These are phyloP conservation scores for Tricholoma terreum DNA, from an alignment of 768 basidiomycete species.

Conservation along the genomic window DNA sequence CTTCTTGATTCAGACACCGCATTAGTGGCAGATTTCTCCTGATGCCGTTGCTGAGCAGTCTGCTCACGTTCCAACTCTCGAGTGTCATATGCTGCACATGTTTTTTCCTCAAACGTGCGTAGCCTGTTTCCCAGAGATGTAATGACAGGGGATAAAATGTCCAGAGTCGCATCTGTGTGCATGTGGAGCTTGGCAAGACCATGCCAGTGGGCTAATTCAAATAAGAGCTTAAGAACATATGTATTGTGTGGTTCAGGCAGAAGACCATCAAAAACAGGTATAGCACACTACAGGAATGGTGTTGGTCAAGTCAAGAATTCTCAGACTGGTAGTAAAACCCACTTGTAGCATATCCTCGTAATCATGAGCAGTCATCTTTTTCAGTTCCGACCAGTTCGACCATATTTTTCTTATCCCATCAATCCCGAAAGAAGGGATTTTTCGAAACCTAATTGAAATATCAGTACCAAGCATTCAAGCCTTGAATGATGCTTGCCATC, in stretches of 20 bases:
- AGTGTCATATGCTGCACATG: constrained; percentile 2
- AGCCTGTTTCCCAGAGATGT: neutral
- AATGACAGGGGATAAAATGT: neutral
- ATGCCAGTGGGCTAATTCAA: constrained; percentile 4
- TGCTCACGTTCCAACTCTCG: neutral
- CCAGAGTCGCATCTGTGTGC: constrained; percentile 1
- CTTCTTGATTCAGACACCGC: too few species aligned
- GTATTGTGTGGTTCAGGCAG: neutral
- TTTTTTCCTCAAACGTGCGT: constrained; percentile 1
- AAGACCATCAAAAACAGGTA: constrained; percentile 5
- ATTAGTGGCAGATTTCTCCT: neutral
- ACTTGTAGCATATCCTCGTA: constrained; percentile 9
- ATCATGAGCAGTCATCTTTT: constrained; percentile 1
- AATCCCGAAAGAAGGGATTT: constrained; percentile 4
- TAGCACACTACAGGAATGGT: neutral
- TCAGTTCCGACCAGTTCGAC: neutral
- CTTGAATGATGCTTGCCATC: constrained; percentile 12
- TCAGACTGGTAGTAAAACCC: neutral
- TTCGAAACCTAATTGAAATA: constrained; percentile 2
- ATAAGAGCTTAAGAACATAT: neutral
- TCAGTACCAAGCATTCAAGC: neutral
- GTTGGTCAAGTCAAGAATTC: neutral
- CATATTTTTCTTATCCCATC: constrained; percentile 16
- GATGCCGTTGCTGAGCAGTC: neutral
- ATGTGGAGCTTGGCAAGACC: constrained; percentile 2